phyloP scores from a whole-genome alignment of 805 yeast species.

The Candida jianshihensis region DNA sequence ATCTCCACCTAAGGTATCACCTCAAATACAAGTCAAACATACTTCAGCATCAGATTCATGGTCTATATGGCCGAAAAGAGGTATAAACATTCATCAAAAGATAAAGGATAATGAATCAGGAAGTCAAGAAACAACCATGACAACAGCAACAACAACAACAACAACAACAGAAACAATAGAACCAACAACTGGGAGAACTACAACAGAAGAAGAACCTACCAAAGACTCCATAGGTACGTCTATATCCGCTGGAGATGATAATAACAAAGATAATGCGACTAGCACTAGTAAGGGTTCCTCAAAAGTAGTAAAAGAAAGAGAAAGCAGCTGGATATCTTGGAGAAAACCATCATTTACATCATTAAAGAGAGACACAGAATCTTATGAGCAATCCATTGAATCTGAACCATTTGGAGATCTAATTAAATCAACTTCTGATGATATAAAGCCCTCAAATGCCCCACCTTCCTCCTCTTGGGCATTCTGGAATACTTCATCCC shows the following conservation, averaged over 20 bases:
- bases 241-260: too few species aligned
- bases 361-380: constrained; percentile 10
- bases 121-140: background rate
- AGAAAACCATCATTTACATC: constrained; percentile 19
- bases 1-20: too few species aligned
- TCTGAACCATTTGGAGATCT: constrained; percentile 5
- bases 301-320: background rate
- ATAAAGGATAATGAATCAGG: too few species aligned
- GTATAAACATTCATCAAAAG: background rate
- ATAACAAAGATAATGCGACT: background rate
- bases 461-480: constrained; percentile 20
- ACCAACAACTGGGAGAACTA: background rate
- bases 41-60: background rate
- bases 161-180: background rate
- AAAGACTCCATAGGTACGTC: too few species aligned
- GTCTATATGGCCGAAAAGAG: constrained; percentile 2
- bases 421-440: constrained; percentile 9
- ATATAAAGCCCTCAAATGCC: background rate
- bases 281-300: background rate
- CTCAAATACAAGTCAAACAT: too few species aligned
- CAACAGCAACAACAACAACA: background rate
- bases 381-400: background rate
- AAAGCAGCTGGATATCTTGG: constrained; percentile 18
- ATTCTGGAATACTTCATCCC: constrained; percentile 15
- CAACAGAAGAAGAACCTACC: background rate